Evolutionary conservation across 164 flowering plant species (phyloP).

Genomic region (Chloranthus sessilifolius): DNA sequence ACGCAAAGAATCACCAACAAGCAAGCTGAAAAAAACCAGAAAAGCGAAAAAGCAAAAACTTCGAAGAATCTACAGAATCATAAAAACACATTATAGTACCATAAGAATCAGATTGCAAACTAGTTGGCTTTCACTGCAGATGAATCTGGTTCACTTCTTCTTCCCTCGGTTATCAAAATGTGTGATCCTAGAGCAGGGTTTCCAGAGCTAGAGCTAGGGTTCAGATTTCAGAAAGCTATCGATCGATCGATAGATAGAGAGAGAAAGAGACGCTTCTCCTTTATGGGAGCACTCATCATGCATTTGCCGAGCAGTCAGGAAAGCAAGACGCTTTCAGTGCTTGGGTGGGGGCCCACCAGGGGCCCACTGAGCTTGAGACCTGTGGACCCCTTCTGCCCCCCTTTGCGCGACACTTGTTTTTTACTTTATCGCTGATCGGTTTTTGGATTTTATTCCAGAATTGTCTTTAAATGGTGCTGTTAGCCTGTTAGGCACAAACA

Average conservation of each 20-base stretch:
- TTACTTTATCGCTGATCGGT: too few species aligned
- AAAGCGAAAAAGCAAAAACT: background rate
- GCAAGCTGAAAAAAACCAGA: background rate
- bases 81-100: too few species aligned
- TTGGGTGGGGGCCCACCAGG: background rate
- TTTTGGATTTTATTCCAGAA: too few species aligned
- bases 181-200: too few species aligned
- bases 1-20: background rate
- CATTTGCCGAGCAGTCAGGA: background rate
- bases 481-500: too few species aligned
- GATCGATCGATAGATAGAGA: too few species aligned
- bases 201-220: constrained; percentile 1
- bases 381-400: background rate
- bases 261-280: too few species aligned
- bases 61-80: too few species aligned
- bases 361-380: background rate
- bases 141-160: background rate
- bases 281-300: background rate
- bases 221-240: background rate
- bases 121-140: background rate
- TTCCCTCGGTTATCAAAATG: background rate
- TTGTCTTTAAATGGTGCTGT: too few species aligned
- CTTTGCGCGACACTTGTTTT: constrained; percentile 1
- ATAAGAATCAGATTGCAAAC: constrained; percentile 3
- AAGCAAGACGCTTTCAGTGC: constrained; percentile 2